These are phyloP conservation scores for Penicillium brasilianum DNA, from an alignment of 2,329 filamentous ascomycete genomes.

Conservation along the genomic window DNA sequence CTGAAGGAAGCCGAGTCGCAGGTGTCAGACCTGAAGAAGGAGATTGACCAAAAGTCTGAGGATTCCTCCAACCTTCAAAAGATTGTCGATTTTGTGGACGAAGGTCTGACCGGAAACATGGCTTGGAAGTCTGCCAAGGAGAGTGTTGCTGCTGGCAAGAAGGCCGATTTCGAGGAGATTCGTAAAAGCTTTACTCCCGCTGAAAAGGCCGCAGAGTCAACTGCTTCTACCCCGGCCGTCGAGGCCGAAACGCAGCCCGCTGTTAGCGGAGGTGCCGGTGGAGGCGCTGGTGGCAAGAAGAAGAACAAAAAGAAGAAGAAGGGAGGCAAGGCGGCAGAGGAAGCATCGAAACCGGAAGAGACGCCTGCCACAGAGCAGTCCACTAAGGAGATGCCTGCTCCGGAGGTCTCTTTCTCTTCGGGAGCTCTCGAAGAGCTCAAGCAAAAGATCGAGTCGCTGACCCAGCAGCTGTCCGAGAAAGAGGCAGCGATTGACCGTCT, in stretches of 20 bases:
- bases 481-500: constrained; percentile 75
- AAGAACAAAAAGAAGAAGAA: constrained; percentile 93
- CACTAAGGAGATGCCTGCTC: constrained; percentile 26
- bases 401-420: constrained; percentile 26
- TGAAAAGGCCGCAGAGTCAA: constrained; percentile 28
- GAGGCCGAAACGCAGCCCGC: constrained; percentile 31
- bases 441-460: constrained; percentile 43
- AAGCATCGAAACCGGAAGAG: constrained; percentile 35
- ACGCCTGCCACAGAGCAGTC: constrained; percentile 20
- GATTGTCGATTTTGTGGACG: constrained; percentile 50
- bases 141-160: constrained; percentile 38
- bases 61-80: constrained; percentile 40
- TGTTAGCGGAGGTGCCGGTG: constrained; percentile 28
- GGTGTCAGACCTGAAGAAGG: constrained; percentile 51
- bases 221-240: constrained; percentile 1
- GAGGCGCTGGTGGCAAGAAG: constrained; percentile 57
- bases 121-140: constrained; percentile 45
- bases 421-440: constrained; percentile 39
- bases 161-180: constrained; percentile 43
- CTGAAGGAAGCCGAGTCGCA: constrained; percentile 59
- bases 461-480: constrained; percentile 57
- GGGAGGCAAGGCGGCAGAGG: constrained; percentile 59
- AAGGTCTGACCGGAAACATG: constrained; percentile 39
- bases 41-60: constrained; percentile 47
- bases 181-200: constrained; percentile 37